These are phyloP conservation scores for Sutorius australiensis DNA, from an alignment of 768 basidiomycete genomes.

Conservation along the genomic window DNA sequence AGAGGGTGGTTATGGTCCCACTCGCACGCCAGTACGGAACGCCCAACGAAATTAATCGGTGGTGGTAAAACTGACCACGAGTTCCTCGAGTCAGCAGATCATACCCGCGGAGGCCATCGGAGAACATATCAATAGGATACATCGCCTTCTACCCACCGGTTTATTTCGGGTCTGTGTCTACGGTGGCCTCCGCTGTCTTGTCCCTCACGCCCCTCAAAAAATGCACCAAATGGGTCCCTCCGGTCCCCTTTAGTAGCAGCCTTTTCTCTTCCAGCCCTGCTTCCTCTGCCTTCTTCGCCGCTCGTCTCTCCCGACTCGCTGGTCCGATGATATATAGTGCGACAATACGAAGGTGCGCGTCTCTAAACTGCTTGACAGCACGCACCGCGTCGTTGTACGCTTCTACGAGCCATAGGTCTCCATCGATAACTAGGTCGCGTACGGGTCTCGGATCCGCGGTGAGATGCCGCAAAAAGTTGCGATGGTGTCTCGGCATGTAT, in stretches of 20 bases:
- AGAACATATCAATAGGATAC: too few species aligned
- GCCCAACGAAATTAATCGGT: too few species aligned
- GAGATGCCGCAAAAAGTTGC: constrained; percentile 72
- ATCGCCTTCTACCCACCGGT: too few species aligned
- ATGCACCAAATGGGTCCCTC: constrained; percentile 72
- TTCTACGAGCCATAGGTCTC: constrained; percentile 34
- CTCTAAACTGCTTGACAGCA: constrained; percentile 69
- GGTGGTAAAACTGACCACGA: too few species aligned
- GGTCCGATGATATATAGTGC: constrained; percentile 75
- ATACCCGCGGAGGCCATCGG: too few species aligned
- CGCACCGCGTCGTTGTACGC: constrained; percentile 65
- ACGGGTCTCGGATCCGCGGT: constrained; percentile 55
- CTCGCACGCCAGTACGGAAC: too few species aligned
- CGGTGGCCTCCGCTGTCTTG: constrained; percentile 51
- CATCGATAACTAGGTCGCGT: constrained; percentile 45
- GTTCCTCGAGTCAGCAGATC: too few species aligned
- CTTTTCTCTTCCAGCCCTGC: constrained; percentile 20
- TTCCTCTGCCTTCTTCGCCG: not conserved
- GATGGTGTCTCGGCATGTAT: constrained; percentile 83
- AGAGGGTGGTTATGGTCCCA: too few species aligned
- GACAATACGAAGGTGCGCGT: constrained; percentile 74
- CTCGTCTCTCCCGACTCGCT: constrained; percentile 33
- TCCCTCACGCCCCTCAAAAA: constrained; percentile 74
- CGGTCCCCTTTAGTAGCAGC: constrained; percentile 59
- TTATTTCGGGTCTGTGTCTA: not conserved